Evolutionary conservation across 768 basidiomycete species (phyloP), one percentile per base, ranked within the genome.

Genomic region (Xerocomellus intermedius): DNA sequence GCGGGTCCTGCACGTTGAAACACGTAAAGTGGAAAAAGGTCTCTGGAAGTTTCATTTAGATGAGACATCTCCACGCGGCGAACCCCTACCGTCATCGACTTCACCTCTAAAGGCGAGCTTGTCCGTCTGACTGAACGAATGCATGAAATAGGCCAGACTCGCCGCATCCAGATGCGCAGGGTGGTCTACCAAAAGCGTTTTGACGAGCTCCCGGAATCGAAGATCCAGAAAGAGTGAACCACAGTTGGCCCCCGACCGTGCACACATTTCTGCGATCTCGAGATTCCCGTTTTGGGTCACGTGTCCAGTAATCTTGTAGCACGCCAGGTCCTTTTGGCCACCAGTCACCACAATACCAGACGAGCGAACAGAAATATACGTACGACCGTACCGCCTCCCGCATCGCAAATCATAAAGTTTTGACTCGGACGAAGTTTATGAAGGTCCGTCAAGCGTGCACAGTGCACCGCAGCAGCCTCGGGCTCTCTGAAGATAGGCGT

Each of bases 181-280:
- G 60, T 95, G 93, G 67, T 90, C 86, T n/a, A 77, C 79, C 49
- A 94, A 75, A 52, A 93, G 81, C 41, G 79, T 87, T 69, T 81
- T 81, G 49, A 95, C 85, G 17, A 95, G 81, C 59, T 90, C 89
- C 19, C 86, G 80, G 74, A 94, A 94, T 57, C 91, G 82, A 43
- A 94, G 75, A 73, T 94, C 93, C 51, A 94, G 82, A 74, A 94
- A 94, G 46, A 95, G 75, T 58, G 87, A 89, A 14, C 92, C 93
- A 63, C 90, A 92, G 65, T 89, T 94, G 8, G 89, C 87, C 2
- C 93, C 92, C 44, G 89, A 91, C 50, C 91, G 79, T 14, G 91
- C 91, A 57, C 88, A 89, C 74, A 94, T 87, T 73, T 95, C 93
- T 42, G 91, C 92, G 56, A 95, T 93, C 70, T 94, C 91, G n/a